Evolutionary conservation across 225 moss, liverwort and hornwort genomes (phyloP).

Genomic region (Polytrichum formosum): DNA sequence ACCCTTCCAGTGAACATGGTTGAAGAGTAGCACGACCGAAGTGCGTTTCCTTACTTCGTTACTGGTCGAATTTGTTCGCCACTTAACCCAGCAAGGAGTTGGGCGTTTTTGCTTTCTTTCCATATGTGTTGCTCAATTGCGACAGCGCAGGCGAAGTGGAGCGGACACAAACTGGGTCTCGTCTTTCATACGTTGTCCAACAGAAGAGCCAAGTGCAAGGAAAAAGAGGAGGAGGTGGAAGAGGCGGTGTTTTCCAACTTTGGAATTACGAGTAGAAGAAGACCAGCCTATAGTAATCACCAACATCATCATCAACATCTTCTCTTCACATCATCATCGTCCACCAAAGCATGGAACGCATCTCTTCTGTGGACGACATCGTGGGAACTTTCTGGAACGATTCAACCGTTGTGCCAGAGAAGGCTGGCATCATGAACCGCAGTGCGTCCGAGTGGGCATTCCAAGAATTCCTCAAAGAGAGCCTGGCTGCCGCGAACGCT

Average conservation of each 20-base stretch:
- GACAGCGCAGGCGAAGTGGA: constrained; percentile 57
- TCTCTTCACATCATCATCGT: neutral
- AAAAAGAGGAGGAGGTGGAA: constrained; percentile 45
- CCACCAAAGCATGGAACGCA: constrained; percentile 38
- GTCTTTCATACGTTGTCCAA: constrained; percentile 47
- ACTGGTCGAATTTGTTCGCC: too few species aligned
- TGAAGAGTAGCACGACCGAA: too few species aligned
- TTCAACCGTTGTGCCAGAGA: constrained; percentile 5
- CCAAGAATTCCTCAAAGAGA: constrained; percentile 77
- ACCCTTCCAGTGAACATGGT: too few species aligned
- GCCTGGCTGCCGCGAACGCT: constrained; percentile 9
- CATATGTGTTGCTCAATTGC: constrained; percentile 63
- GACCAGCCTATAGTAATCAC: neutral
- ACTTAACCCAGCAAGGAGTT: neutral
- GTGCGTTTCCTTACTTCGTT: too few species aligned
- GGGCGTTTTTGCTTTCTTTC: constrained; percentile 20
- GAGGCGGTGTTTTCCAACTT: constrained; percentile 6
- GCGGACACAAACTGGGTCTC: constrained; percentile 45
- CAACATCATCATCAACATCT: neutral
- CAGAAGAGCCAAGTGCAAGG: constrained; percentile 38
- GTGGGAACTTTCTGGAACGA: constrained; percentile 52
- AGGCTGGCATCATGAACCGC: constrained; percentile 41
- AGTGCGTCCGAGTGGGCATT: constrained; percentile 85
- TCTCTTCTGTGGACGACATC: constrained; percentile 47
- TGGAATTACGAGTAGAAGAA: neutral